Conservation (phyloP, 257 asterid genomes). For the Marsdenia floribunda region DNA sequence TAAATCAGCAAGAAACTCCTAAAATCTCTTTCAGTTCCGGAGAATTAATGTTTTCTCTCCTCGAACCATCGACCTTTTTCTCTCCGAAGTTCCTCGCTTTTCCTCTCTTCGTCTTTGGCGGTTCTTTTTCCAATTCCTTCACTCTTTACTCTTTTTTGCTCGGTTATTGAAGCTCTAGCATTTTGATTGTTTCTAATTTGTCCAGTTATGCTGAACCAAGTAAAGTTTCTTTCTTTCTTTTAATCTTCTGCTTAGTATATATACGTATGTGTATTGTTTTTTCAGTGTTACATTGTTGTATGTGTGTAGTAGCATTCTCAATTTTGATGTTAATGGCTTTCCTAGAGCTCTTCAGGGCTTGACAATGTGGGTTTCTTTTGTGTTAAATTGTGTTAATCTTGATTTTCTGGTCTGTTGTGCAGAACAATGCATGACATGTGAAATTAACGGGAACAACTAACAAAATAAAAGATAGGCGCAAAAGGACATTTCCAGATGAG, state of each 20-base stretch:
- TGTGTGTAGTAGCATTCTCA: not conserved
- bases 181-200: not conserved
- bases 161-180: constrained; percentile 1
- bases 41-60: not conserved
- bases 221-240: not conserved
- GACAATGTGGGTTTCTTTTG: not conserved
- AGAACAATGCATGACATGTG: not conserved
- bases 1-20: constrained; percentile 29
- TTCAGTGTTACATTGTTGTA: not conserved
- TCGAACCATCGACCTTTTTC: not conserved
- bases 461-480: not conserved
- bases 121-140: constrained; percentile 3
- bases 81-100: not conserved
- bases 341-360: not conserved
- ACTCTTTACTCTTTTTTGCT: not conserved
- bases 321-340: not conserved
- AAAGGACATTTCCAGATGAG: not conserved
- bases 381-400: not conserved
- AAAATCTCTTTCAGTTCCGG: constrained; percentile 32
- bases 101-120: constrained; percentile 3
- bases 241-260: not conserved
- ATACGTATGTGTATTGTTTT: not conserved
- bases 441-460: not conserved
- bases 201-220: constrained; percentile 15
- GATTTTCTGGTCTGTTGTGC: not conserved